Conservation (phyloP, 768 basidiomycete species). For the Termitomyces sp. region DNA sequence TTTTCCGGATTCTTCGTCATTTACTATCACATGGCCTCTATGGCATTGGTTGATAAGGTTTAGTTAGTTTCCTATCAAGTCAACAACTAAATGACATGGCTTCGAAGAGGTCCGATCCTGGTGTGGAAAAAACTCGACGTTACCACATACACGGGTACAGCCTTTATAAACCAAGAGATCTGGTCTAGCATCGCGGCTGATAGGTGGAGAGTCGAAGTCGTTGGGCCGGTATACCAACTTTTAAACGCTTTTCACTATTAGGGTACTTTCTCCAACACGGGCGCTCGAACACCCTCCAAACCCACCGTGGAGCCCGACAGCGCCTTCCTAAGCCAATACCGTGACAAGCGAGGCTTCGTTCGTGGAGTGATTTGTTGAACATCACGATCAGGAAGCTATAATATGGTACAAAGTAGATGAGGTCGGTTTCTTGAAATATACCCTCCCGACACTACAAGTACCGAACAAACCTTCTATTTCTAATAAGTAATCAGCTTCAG, state of each 20-base stretch:
- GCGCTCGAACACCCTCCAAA: background rate
- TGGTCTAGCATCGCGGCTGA: background rate
- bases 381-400: background rate
- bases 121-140: background rate
- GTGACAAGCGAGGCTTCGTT: too few relatives aligned
- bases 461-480: too few relatives aligned
- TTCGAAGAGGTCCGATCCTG: too few relatives aligned
- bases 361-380: too few relatives aligned
- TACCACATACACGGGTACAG: background rate
- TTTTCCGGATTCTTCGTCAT: too few relatives aligned
- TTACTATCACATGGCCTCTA: background rate
- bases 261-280: background rate
- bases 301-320: background rate
- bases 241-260: background rate
- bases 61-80: too few relatives aligned
- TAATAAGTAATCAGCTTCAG: too few relatives aligned
- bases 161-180: background rate
- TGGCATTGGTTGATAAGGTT: background rate
- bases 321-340: background rate
- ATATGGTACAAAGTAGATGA: background rate
- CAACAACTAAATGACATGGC: background rate
- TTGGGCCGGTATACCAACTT: background rate
- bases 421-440: background rate
- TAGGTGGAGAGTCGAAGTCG: too few relatives aligned
- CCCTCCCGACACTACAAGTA: too few relatives aligned